Evolutionary conservation across 2,329 filamentous ascomycete genomes (phyloP).

Genomic region (Bisporella sp.): DNA sequence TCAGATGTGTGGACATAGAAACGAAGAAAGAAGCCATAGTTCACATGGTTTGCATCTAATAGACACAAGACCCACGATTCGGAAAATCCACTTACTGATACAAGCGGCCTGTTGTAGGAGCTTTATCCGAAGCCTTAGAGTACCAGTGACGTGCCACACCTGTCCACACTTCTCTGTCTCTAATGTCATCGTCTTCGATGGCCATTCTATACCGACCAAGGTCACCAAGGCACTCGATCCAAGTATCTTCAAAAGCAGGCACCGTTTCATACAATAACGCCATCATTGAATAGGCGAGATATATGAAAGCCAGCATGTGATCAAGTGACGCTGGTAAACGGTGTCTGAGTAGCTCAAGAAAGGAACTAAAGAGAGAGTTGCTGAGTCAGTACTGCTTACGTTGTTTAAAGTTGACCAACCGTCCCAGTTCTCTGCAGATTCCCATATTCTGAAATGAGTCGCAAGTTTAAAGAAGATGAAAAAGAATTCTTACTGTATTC

Average conservation of each 20-base stretch:
- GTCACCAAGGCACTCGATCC: conserved; percentile 83
- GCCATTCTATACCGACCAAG: conserved; percentile 81
- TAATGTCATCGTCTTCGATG: conserved; percentile 74
- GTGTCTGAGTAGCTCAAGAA: conserved; percentile 69
- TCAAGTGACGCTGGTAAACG: conserved; percentile 71
- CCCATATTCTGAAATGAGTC: too few relatives aligned
- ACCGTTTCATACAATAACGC: conserved; percentile 81
- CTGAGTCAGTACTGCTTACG: too few relatives aligned
- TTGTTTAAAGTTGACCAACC: too few relatives aligned
- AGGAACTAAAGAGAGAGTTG: conserved; percentile 35
- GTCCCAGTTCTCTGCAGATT: too few relatives aligned
- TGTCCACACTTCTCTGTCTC: conserved; percentile 72
- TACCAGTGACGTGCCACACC: conserved; percentile 70
- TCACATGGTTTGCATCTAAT: too few relatives aligned
- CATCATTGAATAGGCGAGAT: conserved; percentile 85
- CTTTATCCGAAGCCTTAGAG: conserved; percentile 62
- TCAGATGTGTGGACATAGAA: too few relatives aligned
- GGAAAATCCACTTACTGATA: conserved; percentile 48
- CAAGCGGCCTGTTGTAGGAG: conserved; percentile 67
- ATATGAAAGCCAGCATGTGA: conserved; percentile 88
- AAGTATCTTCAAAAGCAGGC: conserved; percentile 74
- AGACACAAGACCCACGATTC: too few relatives aligned
- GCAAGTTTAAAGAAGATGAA: too few relatives aligned
- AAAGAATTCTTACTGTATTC: conserved; percentile 52
- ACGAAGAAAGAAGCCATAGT: too few relatives aligned